phyloP scores from a whole-genome alignment of 2,329 filamentous ascomycete species.

The Cladophialophora carrionii region DNA sequence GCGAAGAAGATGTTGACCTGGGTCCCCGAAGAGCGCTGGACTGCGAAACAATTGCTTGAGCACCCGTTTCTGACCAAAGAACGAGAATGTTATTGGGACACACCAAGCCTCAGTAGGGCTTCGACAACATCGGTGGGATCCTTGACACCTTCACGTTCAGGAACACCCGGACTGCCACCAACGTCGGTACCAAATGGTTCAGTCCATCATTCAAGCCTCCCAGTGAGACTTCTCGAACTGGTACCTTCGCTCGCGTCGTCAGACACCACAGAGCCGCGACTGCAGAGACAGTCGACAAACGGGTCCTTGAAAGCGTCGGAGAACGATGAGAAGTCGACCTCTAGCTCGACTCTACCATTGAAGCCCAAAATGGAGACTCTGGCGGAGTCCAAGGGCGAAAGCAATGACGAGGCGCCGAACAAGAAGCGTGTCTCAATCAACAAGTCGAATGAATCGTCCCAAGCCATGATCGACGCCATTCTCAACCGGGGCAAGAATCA shows the following conservation, averaged over 20 bases:
- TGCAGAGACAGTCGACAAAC: conserved; percentile 4
- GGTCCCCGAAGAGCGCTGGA: conserved; percentile 44
- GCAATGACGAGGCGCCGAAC: background rate
- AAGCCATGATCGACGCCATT: conserved; percentile 31
- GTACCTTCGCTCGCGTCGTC: conserved; percentile 15
- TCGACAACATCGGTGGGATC: conserved; percentile 31
- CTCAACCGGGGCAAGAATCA: conserved; percentile 25
- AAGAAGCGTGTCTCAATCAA: conserved; percentile 6
- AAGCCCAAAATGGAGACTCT: conserved; percentile 16
- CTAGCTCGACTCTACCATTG: conserved; percentile 2
- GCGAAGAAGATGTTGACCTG: conserved; percentile 44
- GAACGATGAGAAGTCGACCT: conserved; percentile 4
- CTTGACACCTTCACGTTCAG: conserved; percentile 24
- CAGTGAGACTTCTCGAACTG: conserved; percentile 16
- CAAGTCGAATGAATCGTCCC: conserved; percentile 24
- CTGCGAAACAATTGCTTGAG: conserved; percentile 44
- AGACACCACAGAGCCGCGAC: conserved; percentile 2
- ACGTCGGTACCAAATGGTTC: conserved; percentile 14
- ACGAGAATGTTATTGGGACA: conserved; percentile 23
- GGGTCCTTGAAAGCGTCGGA: background rate
- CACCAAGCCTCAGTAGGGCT: conserved; percentile 28
- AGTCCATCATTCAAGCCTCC: background rate
- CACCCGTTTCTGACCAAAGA: conserved; percentile 44
- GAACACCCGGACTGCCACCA: conserved; percentile 24
- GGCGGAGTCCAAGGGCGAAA: conserved; percentile 7